Percentiles rank a stretch among this genome's conserved stretches.
phyloP scores from a whole-genome alignment of 2,329 filamentous ascomycete genomes.

The Colletotrichum brevisporum region DNA sequence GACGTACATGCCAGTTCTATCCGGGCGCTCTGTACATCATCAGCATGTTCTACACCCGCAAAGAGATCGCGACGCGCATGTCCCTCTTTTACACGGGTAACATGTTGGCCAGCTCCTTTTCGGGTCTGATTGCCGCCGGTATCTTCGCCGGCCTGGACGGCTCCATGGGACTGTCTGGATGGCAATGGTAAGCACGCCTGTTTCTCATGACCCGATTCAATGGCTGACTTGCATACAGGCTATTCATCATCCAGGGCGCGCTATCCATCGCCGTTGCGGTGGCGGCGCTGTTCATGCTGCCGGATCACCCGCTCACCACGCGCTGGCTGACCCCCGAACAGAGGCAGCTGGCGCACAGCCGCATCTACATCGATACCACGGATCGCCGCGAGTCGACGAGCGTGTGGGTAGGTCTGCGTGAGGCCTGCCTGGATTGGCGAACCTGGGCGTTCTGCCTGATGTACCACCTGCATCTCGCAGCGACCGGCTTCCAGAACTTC shows the following conservation, averaged over 20 bases:
- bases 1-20: conserved; percentile 56
- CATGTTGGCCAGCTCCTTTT: conserved; percentile 54
- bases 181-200: conserved; percentile 45
- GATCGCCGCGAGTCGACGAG: conserved; percentile 52
- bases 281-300: conserved; percentile 42
- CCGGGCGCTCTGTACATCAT: conserved; percentile 56
- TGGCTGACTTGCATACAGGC: conserved; percentile 27
- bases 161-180: conserved; percentile 44
- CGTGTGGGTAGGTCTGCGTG: conserved; percentile 50
- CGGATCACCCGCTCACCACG: conserved; percentile 49
- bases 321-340: conserved; percentile 52
- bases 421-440: conserved; percentile 45
- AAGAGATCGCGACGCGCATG: conserved; percentile 59
- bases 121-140: conserved; percentile 59
- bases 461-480: conserved; percentile 51
- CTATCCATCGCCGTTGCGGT: conserved; percentile 43
- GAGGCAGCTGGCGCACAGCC: conserved; percentile 56
- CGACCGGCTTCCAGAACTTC: conserved; percentile 79
- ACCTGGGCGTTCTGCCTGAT: conserved; percentile 47
- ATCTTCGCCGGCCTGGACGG: conserved; percentile 52
- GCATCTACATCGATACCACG: conserved; percentile 51
- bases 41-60: conserved; percentile 68
- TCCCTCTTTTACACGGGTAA: conserved; percentile 60
- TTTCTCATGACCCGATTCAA: background rate
- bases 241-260: conserved; percentile 48